Evolutionary conservation across 2,329 filamentous ascomycete genomes (phyloP), one percentile per base, ranked within the genome.

Genomic region (Pseudogymnoascus verrucosus): DNA sequence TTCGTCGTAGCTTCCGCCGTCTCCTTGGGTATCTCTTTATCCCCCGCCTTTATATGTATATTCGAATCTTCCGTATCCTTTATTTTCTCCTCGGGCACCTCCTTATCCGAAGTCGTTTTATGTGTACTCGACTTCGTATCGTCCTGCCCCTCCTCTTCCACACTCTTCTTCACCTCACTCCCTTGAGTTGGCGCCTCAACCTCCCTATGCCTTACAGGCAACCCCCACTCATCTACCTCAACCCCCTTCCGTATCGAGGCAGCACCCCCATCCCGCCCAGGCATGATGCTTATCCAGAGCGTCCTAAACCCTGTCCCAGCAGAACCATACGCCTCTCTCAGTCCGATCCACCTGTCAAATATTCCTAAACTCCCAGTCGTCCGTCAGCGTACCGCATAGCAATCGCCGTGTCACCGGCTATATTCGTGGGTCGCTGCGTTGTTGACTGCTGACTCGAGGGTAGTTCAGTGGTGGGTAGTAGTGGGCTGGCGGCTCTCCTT

Each of bases 211-310:
- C 6, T 61, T 59, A 60, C 47, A 19, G 40, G 62, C 37, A 63
- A 37, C 21, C 61, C 40, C 42, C 64, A 65, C 21, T 26, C 51
- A 16, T 67, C 65, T 65, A 73, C 71, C 63, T 69, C 68, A 34
- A 2, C 71, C 72, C 16, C 69, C 69, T 4, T 70, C 68, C 10
- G 69, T 65, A 19, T 72, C 71, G 16, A 62, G 68, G 42, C 66
- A 69, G 28, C 72, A 73, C 64, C 63, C 70, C 59, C 73, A 65
- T 60, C 68, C 47, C 47, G 47, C 47, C 47, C 47, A 16, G 23
- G 23, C 47, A 54, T 54, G 44, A 54, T 31, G 26, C 19, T 44
- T 19, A 19, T 6, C 39, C 39, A 40, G 39, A 10, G 7, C 39
- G 7, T 40, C 39, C 39, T 11, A 6, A 39, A 39, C 7, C 14